Conservation (phyloP, 176 grass and related monocot species). For the Luzula sylvatica region DNA sequence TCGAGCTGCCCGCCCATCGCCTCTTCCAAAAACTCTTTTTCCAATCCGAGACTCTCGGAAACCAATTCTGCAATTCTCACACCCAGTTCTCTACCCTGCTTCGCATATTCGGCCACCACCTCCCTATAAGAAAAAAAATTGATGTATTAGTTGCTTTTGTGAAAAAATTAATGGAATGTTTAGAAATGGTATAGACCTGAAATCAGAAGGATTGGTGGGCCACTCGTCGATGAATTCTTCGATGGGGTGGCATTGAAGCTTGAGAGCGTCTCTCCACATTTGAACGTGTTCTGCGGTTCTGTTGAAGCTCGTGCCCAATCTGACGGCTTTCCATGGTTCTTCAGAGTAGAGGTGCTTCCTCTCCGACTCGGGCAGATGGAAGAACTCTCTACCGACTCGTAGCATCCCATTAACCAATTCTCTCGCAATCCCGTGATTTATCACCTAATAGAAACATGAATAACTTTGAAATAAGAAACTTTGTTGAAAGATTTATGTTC, state of each 20-base stretch:
- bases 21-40: constrained; percentile 42
- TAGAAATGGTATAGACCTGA: constrained; percentile 56
- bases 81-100: constrained; percentile 37
- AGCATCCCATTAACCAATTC: constrained; percentile 40
- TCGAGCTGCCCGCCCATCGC: constrained; percentile 58
- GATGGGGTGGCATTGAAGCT: constrained; percentile 60
- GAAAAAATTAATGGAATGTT: too few relatives aligned
- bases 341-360: constrained; percentile 71
- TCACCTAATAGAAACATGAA: constrained; percentile 29
- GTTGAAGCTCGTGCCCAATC: constrained; percentile 80
- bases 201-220: constrained; percentile 42
- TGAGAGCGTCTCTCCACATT: constrained; percentile 72
- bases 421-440: constrained; percentile 49
- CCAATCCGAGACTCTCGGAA: constrained; percentile 47
- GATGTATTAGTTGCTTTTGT: too few relatives aligned
- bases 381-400: constrained; percentile 54
- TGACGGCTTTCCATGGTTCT: constrained; percentile 48
- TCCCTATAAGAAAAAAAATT: constrained; percentile 29
- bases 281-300: constrained; percentile 48
- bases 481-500: too few relatives aligned
- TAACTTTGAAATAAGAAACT: too few relatives aligned
- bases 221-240: constrained; percentile 56
- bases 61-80: constrained; percentile 46
- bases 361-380: constrained; percentile 65
- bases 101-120: constrained; percentile 43